phyloP scores from a whole-genome alignment of 805 yeast species.

The Blastobotrys muscicola region DNA sequence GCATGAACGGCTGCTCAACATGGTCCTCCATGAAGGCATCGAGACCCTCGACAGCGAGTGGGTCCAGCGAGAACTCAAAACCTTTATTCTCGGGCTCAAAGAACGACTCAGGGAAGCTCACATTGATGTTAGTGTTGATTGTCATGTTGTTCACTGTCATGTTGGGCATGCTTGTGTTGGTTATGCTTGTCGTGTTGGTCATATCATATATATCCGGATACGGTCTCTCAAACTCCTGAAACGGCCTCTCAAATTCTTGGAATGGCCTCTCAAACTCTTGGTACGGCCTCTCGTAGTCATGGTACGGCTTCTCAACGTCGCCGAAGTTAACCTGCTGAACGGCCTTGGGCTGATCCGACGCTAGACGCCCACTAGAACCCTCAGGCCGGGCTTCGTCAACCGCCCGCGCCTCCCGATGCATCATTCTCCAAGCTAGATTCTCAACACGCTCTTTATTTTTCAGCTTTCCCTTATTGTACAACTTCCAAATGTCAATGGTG shows the following conservation, averaged over 20 bases:
- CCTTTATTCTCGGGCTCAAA: constrained; percentile 10
- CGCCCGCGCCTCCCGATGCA: constrained; percentile 29
- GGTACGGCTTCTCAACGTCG: too few species aligned
- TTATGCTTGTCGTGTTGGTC: neutral
- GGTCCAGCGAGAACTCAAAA: constrained; percentile 36
- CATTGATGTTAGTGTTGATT: neutral
- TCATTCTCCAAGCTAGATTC: constrained; percentile 81
- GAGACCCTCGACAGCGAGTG: constrained; percentile 41
- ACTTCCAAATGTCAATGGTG: constrained; percentile 50
- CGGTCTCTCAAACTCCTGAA: too few species aligned
- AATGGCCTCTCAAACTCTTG: too few species aligned
- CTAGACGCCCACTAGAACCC: neutral
- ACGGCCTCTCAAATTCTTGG: too few species aligned
- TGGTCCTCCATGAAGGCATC: constrained; percentile 10
- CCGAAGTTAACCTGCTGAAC: too few species aligned
- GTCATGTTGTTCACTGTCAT: constrained; percentile 1
- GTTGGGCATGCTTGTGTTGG: neutral
- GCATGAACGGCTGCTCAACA: too few species aligned
- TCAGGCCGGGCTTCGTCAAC: neutral
- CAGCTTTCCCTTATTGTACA: constrained; percentile 69
- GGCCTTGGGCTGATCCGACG: too few species aligned
- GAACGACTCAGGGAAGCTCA: neutral
- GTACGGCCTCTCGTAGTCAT: too few species aligned
- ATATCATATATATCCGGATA: neutral
- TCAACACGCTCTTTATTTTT: constrained; percentile 74